Evolutionary conservation across 108 stramenopile species (phyloP), one percentile per base, ranked within the genome.

Genomic region (Skeletonema tropicum): DNA sequence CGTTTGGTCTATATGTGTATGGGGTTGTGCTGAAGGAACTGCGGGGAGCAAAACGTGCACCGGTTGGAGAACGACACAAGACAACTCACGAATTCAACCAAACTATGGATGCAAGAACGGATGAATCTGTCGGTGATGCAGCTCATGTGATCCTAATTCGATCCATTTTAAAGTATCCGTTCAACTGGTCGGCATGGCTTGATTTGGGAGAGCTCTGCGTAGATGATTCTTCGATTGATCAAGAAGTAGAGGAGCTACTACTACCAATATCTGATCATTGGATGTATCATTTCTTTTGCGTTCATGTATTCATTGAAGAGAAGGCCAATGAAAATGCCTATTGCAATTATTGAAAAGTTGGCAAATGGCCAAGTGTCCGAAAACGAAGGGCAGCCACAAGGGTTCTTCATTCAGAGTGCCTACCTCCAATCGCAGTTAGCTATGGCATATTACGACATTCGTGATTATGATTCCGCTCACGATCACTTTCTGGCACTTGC

Each of bases 111-210:
- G 48, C 19, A 6, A 17, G 48, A 15, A 59, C 68, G 0, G 41
- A 52, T 39, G 31, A 25, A 41, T 38, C 11, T 59, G 21, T 23
- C n/a, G 60, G 36, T 8, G 68, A 80, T 58, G 42, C 84, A 38
- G 83, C 93, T n/a, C 86, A 89, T 55, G 58, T 57, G 8, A 87
- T 95, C 30, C 67, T 98, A 19, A 79, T 88, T 38, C 84, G 90
- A 48, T 89, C 94, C 60, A 63, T 97, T 33, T 57, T 84, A 17
- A 57, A 76, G 32, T 97, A 92, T 83, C 98, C 97, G 8, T 89
- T 71, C 79, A 97, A 97, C 81, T 98, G 98, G 98, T 95, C 93
- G 57, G 97, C 96, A 3, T 98, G 98, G 98, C 88, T 97, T 57
- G 98, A 98, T 74, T 72, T 98, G 17, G 93, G 90, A 1, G 89